Base-by-base conservation (phyloP, 192 early-diverging fungal species). In the Jimgerdemannia lactiflua region DNA sequence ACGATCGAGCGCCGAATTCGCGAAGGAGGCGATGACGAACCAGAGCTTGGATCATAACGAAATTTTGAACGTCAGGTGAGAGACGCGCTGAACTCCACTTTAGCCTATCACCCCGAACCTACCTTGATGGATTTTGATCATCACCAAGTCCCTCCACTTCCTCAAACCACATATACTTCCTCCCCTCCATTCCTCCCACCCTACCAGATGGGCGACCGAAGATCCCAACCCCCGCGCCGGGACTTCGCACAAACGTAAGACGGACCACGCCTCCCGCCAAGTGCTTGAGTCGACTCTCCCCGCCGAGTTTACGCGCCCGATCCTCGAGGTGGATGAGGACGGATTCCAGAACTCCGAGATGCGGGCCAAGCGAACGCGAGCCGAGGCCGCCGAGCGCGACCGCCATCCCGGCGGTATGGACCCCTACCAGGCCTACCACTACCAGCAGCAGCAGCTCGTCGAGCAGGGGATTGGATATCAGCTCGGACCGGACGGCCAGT, bases 1-100 rank as follows among this genome's bases (percentile, higher is more conserved):
- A 49, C 82, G 92, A 42, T 71, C 86, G 42, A 90, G 86, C 73
- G 95, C 95, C 29, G 94, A 96, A 83, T 96, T 96, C 86, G 95
- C 94, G 9, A 92, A 91, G 71, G 95, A 96, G 77, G 95, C 95
- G 6, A 96, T 96, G 95, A 85, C 85, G 67, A 87, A 89, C 54
- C 95, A 96, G 67, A 86, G 89, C 29, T 74, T 96, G 40, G 94
- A 96, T 77, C 80, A 85, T 64, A 88, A 90, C 64, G 95, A 96
- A 77, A 90, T 94, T 71, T 66, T 82, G 4, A 81, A 83, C 64
- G 82, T 82, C 19, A 69, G 75, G 79, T 86, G 74, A 43, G 78
- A 20, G 39, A 3, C 29, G 17, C 11, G 39, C 29, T 65, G 18
- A 8, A 29, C 29, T 29, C 29, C 59, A 17, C 59, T 74, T 65